These are phyloP conservation scores for Geotrichum aggregatum DNA, from an alignment of 1,139 yeast genomes.

Conservation along the genomic window DNA sequence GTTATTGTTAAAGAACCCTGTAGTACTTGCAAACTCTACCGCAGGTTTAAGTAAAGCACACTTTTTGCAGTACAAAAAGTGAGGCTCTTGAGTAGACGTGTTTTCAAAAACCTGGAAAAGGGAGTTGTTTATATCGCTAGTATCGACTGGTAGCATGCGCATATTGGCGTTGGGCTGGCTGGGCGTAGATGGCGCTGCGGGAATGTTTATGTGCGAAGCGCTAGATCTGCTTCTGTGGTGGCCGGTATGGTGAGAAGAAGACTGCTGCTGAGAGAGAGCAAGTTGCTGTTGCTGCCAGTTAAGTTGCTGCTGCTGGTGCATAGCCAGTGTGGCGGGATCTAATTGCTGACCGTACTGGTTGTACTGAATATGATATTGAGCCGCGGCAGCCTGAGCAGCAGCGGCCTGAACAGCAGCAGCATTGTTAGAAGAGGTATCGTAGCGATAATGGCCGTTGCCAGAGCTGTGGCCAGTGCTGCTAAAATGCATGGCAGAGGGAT, in stretches of 20 bases:
- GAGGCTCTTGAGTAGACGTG: constrained; percentile 16
- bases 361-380: constrained; percentile 5
- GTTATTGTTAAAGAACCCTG: constrained; percentile 20
- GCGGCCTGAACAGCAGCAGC: constrained; percentile 3
- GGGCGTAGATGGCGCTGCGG: constrained; percentile 8
- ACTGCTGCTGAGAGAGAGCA: neutral
- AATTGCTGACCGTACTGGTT: constrained; percentile 7
- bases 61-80: constrained; percentile 19
- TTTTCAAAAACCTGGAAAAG: constrained; percentile 19
- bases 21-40: constrained; percentile 20
- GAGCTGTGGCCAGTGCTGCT: neutral
- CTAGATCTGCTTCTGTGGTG: constrained; percentile 5
- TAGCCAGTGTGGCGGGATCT: constrained; percentile 6
- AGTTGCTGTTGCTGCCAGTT: constrained; percentile 13
- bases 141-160: constrained; percentile 7
- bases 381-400: constrained; percentile 3
- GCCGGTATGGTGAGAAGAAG: constrained; percentile 1
- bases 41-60: constrained; percentile 21
- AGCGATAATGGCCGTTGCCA: neutral
- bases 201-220: constrained; percentile 6
- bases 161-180: neutral
- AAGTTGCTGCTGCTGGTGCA: constrained; percentile 11
- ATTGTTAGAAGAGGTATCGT: neutral
- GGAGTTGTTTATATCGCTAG: constrained; percentile 11
- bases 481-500: neutral